phyloP scores from a whole-genome alignment of 352 stramenopile genomes.

The Halophytophthora polymorphica region DNA sequence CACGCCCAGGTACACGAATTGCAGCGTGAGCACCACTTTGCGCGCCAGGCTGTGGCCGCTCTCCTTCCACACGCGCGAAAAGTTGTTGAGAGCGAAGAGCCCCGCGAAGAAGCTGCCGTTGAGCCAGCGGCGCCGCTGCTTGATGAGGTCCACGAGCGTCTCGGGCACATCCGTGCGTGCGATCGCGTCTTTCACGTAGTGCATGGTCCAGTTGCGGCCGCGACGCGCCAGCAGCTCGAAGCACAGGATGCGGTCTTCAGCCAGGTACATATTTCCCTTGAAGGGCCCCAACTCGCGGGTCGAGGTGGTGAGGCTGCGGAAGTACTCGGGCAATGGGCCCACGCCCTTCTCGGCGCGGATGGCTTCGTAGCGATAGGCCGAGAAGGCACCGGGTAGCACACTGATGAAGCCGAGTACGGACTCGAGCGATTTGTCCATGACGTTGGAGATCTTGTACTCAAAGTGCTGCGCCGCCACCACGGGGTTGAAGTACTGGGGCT shows the following conservation, averaged over 20 bases:
- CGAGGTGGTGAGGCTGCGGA: constrained; percentile 43
- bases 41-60: constrained; percentile 32
- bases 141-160: constrained; percentile 57
- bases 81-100: constrained; percentile 55
- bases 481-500: constrained; percentile 46
- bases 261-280: constrained; percentile 70
- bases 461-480: constrained; percentile 48
- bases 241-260: constrained; percentile 62
- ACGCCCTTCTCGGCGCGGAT: constrained; percentile 46
- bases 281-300: constrained; percentile 47
- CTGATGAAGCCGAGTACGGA: constrained; percentile 52
- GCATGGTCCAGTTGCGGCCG: constrained; percentile 40
- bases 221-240: constrained; percentile 54
- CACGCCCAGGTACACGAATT: constrained; percentile 40
- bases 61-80: constrained; percentile 46
- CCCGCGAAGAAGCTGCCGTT: constrained; percentile 65
- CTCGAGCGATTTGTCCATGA: constrained; percentile 56
- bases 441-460: constrained; percentile 56
- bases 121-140: constrained; percentile 57
- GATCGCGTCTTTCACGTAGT: constrained; percentile 55
- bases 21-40: constrained; percentile 38
- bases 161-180: constrained; percentile 42
- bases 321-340: constrained; percentile 45
- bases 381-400: constrained; percentile 42
- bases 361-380: constrained; percentile 50